Conservation (phyloP, 164 flowering plant species). For the Cinnamomum chago region DNA sequence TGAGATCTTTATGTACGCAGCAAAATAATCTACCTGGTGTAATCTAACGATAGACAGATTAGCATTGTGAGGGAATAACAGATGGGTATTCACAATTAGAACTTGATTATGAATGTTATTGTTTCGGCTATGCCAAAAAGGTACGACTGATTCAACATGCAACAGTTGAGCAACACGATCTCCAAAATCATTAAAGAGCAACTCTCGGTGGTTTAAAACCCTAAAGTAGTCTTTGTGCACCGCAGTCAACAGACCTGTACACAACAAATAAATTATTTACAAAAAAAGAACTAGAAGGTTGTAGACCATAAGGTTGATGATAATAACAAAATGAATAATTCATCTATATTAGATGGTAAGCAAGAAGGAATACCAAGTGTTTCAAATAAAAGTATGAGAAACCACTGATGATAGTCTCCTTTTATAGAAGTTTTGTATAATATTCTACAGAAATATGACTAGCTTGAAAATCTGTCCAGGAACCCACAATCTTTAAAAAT, state of each 20-base stretch:
- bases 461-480: background rate
- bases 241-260: constrained; percentile 76
- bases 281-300: background rate
- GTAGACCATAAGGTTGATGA: too few species aligned
- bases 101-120: constrained; percentile 54
- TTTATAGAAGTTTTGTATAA: background rate
- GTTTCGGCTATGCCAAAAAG: constrained; percentile 40
- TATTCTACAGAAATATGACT: background rate
- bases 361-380: background rate
- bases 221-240: constrained; percentile 72
- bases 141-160: constrained; percentile 61
- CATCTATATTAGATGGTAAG: too few species aligned
- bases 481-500: background rate
- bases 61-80: constrained; percentile 92
- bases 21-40: constrained; percentile 53
- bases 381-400: background rate
- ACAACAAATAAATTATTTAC: background rate
- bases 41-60: constrained; percentile 64
- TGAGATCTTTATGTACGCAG: background rate
- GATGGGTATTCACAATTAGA: constrained; percentile 88
- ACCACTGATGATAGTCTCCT: background rate
- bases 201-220: constrained; percentile 55
- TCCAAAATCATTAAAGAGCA: constrained; percentile 82
- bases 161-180: constrained; percentile 95
- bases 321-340: too few species aligned